Percentiles rank a stretch among this genome's conserved stretches.
Conservation (phyloP, 306 rosid species). For the Adenanthera pavonina region DNA sequence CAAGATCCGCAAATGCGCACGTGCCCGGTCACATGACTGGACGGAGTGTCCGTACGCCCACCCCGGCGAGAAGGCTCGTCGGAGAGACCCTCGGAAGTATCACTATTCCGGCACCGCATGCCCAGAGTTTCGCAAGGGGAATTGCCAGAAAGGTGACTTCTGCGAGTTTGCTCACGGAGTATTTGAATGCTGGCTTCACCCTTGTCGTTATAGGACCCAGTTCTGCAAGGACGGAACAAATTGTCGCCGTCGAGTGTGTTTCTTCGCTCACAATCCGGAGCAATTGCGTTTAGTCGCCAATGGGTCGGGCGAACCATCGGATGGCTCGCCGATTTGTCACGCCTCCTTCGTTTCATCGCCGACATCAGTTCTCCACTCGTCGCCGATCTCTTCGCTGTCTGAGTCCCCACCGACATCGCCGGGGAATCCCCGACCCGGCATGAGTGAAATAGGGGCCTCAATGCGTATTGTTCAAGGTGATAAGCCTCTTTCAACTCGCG, state of each 20-base stretch:
- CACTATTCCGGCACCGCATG: constrained; percentile 77
- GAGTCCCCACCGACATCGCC: constrained; percentile 70
- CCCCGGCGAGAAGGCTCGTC: constrained; percentile 94
- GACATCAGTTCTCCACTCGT: constrained; percentile 61
- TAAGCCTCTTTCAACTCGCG: constrained; percentile 45
- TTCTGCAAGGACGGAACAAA: constrained; percentile 78
- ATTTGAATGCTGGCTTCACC: constrained; percentile 97
- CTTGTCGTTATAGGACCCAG: constrained; percentile 85
- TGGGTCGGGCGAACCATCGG: constrained; percentile 39
- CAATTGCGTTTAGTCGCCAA: constrained; percentile 64
- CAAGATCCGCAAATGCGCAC: constrained; percentile 70
- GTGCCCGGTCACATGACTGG: constrained; percentile 90
- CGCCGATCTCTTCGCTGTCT: constrained; percentile 49
- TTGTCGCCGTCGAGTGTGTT: constrained; percentile 83
- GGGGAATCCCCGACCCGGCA: constrained; percentile 33
- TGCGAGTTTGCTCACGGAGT: constrained; percentile 94
- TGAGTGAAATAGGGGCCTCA: constrained; percentile 48
- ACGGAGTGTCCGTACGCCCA: constrained; percentile 90
- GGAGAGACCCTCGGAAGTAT: constrained; percentile 76
- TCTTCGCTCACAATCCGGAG: constrained; percentile 84
- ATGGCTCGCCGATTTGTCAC: constrained; percentile 41
- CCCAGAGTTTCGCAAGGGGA: constrained; percentile 77
- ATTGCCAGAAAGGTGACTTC: constrained; percentile 69
- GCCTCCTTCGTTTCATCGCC: constrained; percentile 55
- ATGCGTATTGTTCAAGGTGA: constrained; percentile 51